phyloP scores from a whole-genome alignment of 495 filamentous ascomycete species.

The Oidiodendron maius region DNA sequence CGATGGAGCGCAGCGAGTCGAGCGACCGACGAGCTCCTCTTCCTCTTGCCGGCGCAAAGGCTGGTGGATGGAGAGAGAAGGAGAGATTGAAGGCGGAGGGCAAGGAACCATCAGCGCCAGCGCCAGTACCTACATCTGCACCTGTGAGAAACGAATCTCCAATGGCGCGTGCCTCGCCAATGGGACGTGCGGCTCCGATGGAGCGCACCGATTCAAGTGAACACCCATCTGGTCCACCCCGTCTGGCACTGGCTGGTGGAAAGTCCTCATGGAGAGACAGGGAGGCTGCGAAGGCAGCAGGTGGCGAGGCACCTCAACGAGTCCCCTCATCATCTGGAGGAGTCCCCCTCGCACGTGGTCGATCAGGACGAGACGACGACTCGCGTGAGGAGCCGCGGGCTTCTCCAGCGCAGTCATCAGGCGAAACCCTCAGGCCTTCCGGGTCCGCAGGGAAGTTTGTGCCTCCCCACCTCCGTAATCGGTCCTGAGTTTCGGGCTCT shows the following conservation, averaged over 20 bases:
- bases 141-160: constrained; percentile 20
- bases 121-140: no score
- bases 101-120: constrained; percentile 12
- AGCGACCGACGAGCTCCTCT: constrained; percentile 25
- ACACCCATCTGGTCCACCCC: constrained; percentile 52
- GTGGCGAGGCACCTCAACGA: constrained; percentile 6
- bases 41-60: constrained; percentile 21
- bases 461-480: constrained; percentile 23
- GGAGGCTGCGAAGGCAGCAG: constrained; percentile 55
- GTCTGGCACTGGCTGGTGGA: constrained; percentile 58
- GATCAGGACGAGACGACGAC: constrained; percentile 18
- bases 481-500: constrained; percentile 1
- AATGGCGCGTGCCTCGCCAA: constrained; percentile 13
- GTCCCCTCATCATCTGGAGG: constrained; percentile 15
- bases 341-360: constrained; percentile 17
- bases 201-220: constrained; percentile 42
- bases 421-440: constrained; percentile 16
- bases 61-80: constrained; percentile 22
- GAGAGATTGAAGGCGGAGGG: constrained; percentile 18
- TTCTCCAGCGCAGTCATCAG: constrained; percentile 11
- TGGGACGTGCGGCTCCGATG: constrained; percentile 13
- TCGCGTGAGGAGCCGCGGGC: constrained; percentile 7
- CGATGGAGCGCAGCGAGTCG: constrained; percentile 29
- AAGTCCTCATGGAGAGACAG: constrained; percentile 82
- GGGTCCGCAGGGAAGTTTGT: constrained; percentile 25